phyloP scores from a whole-genome alignment of 2,329 filamentous ascomycete genomes.

The Capronia epimyces region DNA sequence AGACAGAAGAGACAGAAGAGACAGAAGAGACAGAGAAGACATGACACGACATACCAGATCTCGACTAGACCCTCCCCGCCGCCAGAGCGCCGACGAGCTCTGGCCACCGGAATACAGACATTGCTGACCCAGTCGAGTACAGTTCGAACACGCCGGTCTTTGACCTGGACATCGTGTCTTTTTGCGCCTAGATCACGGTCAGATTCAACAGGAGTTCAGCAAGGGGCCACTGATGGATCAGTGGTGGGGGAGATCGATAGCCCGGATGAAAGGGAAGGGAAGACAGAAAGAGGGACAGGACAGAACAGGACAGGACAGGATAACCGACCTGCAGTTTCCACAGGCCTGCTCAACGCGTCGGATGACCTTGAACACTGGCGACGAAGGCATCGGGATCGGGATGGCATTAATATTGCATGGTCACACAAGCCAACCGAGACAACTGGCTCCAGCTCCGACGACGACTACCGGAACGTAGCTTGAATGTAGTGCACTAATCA shows the following conservation, averaged over 20 bases:
- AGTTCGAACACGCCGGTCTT: conserved; percentile 26
- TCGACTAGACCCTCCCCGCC: neutral
- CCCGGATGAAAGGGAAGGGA: too few species aligned
- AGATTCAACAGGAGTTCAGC: too few species aligned
- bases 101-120: conserved; percentile 18
- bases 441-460: neutral
- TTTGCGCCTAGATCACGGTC: conserved; percentile 19
- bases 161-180: conserved; percentile 29
- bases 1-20: too few species aligned
- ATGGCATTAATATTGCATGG: too few species aligned
- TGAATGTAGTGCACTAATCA: too few species aligned
- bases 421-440: too few species aligned
- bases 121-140: conserved; percentile 22
- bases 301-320: too few species aligned
- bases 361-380: conserved; percentile 1
- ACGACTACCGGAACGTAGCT: too few species aligned
- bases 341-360: conserved; percentile 6
- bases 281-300: too few species aligned
- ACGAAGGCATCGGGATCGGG: neutral
- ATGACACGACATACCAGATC: neutral
- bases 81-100: neutral
- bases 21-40: too few species aligned
- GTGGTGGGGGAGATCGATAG: too few species aligned
- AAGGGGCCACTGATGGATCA: too few species aligned
- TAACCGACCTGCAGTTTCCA: conserved; percentile 14